Evolutionary conservation across 2,329 filamentous ascomycete genomes (phyloP).

Genomic region (Fusarium fracticaudum): DNA sequence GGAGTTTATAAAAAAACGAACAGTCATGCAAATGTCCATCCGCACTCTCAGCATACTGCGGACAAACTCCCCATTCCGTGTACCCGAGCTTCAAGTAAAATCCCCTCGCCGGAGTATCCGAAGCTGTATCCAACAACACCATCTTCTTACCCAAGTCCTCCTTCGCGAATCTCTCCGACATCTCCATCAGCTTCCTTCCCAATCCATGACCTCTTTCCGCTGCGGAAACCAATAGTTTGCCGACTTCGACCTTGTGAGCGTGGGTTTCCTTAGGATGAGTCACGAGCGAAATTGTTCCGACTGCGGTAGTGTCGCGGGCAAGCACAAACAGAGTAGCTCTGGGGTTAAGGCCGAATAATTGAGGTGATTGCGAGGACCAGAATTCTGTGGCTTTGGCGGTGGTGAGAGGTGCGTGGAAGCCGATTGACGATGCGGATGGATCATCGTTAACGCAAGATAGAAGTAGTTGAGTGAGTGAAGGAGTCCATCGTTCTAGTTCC

Average conservation of each 20-base stretch:
- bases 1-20: neutral
- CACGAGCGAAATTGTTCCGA: neutral
- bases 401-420: neutral
- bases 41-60: neutral
- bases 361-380: neutral
- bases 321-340: neutral
- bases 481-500: neutral
- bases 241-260: neutral
- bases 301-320: neutral
- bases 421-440: neutral
- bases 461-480: neutral
- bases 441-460: neutral
- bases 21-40: neutral
- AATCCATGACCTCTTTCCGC: neutral
- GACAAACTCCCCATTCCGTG: conserved; percentile 1
- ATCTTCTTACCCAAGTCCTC: neutral
- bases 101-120: neutral
- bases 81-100: neutral
- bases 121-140: neutral
- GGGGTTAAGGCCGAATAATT: neutral
- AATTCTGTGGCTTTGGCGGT: neutral
- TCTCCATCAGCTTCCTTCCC: neutral
- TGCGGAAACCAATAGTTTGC: neutral
- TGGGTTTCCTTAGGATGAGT: neutral
- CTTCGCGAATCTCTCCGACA: neutral